Evolutionary conservation across 176 grass and related monocot species (phyloP).

Genomic region (Eremochloa ophiuroides): DNA sequence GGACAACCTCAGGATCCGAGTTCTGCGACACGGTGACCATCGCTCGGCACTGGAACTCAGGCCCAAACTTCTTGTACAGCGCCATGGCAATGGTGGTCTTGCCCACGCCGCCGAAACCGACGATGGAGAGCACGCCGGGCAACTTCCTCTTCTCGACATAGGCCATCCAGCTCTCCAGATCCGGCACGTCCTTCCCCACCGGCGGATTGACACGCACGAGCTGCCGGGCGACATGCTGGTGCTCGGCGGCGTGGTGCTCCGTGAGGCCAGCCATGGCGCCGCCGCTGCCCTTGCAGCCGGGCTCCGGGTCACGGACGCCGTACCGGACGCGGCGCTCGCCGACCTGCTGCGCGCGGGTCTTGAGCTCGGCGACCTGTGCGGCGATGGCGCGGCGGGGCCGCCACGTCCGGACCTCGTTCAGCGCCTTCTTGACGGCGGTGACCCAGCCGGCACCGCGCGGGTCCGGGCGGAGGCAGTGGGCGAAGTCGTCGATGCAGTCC

Average conservation of each 20-base stretch:
- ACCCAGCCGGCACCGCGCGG: no score
- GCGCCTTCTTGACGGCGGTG: no score
- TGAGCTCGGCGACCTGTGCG: no score
- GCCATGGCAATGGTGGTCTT: no score
- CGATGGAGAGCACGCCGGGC: no score
- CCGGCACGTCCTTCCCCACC: neutral
- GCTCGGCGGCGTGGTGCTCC: neutral
- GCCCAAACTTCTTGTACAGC: no score
- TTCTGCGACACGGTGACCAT: neutral
- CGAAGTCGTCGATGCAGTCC: no score
- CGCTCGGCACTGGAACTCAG: neutral
- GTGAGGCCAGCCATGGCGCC: neutral
- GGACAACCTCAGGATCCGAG: neutral
- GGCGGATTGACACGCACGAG: neutral
- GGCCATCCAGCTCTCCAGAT: neutral
- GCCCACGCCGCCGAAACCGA: no score
- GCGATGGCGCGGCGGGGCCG: no score
- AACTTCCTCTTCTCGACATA: neutral
- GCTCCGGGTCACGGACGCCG: neutral
- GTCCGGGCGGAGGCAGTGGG: no score
- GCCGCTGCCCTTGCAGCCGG: neutral
- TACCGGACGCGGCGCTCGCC: neutral
- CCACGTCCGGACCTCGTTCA: no score
- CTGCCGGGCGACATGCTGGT: neutral
- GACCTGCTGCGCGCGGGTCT: neutral